These are phyloP conservation scores for Gigaspora rosea DNA, from an alignment of 192 early-diverging fungal species.

Conservation along the genomic window DNA sequence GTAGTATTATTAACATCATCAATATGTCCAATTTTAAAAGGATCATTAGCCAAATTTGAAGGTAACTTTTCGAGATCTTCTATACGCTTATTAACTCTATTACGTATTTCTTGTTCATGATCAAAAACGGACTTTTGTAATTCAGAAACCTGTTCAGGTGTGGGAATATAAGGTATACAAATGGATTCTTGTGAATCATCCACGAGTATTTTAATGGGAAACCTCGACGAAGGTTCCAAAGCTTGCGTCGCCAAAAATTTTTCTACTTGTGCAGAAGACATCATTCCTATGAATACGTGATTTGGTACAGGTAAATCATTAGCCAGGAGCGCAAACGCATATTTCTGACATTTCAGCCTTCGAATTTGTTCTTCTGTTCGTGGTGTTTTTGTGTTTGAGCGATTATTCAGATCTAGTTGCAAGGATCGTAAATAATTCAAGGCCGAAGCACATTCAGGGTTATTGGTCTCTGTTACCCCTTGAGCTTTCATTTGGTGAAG, in stretches of 20 bases:
- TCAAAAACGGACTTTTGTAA: constrained; percentile 33
- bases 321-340: constrained; percentile 79
- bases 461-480: constrained; percentile 80
- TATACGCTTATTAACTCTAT: not conserved
- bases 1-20: not conserved
- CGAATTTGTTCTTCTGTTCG: constrained; percentile 66
- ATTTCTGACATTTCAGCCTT: constrained; percentile 76
- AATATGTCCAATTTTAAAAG: not conserved
- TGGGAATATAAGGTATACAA: constrained; percentile 27
- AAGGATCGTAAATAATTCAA: constrained; percentile 52
- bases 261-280: constrained; percentile 47
- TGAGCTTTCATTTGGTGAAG: constrained; percentile 49
- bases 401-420: constrained; percentile 39
- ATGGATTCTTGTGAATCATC: constrained; percentile 50
- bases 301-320: constrained; percentile 78
- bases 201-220: constrained; percentile 46
- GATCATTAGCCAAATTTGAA: constrained; percentile 18
- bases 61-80: not conserved
- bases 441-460: constrained; percentile 71
- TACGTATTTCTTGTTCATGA: not conserved
- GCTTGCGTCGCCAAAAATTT: constrained; percentile 38
- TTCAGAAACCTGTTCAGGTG: not conserved
- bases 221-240: constrained; percentile 34
- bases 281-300: constrained; percentile 70
- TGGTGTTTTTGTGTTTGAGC: constrained; percentile 45